Conservation (phyloP, 257 asterid species). For the Primulina eburnea region DNA sequence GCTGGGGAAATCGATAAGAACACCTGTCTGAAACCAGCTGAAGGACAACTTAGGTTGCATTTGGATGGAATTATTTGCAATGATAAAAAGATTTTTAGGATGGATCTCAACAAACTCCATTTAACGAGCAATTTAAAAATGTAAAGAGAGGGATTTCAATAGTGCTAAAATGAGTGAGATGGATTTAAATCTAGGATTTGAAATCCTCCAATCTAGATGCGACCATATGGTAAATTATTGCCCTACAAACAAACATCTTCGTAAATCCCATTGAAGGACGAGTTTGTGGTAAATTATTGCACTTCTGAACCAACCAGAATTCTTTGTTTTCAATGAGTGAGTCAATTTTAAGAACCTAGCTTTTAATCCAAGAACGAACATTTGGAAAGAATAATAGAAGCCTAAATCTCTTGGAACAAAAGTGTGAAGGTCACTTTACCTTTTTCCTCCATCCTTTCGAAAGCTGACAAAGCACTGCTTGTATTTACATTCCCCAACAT, state of each 20-base stretch:
- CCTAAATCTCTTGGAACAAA: slow-evolving; percentile 3
- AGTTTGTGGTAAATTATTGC: slow-evolving; percentile 14
- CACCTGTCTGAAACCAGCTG: background rate
- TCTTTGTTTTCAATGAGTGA: background rate
- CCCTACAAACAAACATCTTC: background rate
- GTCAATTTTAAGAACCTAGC: background rate
- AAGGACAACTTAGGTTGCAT: background rate
- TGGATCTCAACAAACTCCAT: too few species aligned
- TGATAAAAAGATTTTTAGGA: background rate
- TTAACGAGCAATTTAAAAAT: too few species aligned
- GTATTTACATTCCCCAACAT: slow-evolving; percentile 97
- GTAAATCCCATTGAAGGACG: too few species aligned
- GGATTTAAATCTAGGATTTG: background rate
- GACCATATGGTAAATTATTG: too few species aligned
- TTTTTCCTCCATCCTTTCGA: slow-evolving; percentile 99
- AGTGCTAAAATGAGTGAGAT: background rate
- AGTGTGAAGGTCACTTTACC: slow-evolving; percentile 40
- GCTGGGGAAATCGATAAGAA: background rate
- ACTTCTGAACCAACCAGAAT: background rate
- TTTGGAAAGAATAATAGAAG: background rate
- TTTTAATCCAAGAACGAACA: background rate
- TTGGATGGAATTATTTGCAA: background rate
- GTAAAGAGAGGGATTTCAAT: background rate
- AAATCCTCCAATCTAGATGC: too few species aligned
- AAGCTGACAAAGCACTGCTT: slow-evolving; percentile 95